These are phyloP conservation scores for Leptographium wingfieldii DNA, from an alignment of 2,329 filamentous ascomycete species.

Conservation along the genomic window DNA sequence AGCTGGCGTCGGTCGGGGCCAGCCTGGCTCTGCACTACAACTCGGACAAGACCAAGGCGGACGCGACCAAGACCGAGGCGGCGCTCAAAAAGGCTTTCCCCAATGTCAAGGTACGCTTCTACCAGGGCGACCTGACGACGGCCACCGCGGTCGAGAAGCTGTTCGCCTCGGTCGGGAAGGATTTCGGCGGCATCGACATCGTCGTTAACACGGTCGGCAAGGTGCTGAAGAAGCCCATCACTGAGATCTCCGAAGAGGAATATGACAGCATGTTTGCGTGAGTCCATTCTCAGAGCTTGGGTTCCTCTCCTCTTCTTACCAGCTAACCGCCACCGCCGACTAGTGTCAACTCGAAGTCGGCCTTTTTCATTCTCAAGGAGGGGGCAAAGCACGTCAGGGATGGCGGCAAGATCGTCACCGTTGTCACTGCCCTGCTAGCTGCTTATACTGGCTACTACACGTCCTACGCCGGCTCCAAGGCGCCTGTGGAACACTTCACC, in stretches of 20 bases:
- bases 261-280: constrained; percentile 35
- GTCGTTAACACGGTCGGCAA: constrained; percentile 38
- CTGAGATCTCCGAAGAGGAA: constrained; percentile 29
- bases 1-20: constrained; percentile 23
- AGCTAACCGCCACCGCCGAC: neutral
- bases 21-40: constrained; percentile 22
- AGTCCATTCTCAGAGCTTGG: constrained; percentile 4
- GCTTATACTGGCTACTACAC: constrained; percentile 34
- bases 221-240: constrained; percentile 33
- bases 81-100: constrained; percentile 23
- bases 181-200: constrained; percentile 34
- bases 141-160: constrained; percentile 25
- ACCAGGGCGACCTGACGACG: constrained; percentile 30
- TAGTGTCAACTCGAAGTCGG: constrained; percentile 32
- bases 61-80: constrained; percentile 22
- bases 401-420: constrained; percentile 33
- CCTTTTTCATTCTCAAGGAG: constrained; percentile 32
- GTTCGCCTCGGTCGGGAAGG: constrained; percentile 25
- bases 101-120: constrained; percentile 23
- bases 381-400: constrained; percentile 27
- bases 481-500: constrained; percentile 27
- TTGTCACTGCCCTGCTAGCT: constrained; percentile 30
- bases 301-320: neutral
- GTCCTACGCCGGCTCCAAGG: constrained; percentile 30
- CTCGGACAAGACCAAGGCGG: constrained; percentile 24